Percentiles rank a stretch among this genome's conserved stretches.
These are phyloP conservation scores for Trametes gibbosa DNA, from an alignment of 768 basidiomycete genomes.

Conservation along the genomic window DNA sequence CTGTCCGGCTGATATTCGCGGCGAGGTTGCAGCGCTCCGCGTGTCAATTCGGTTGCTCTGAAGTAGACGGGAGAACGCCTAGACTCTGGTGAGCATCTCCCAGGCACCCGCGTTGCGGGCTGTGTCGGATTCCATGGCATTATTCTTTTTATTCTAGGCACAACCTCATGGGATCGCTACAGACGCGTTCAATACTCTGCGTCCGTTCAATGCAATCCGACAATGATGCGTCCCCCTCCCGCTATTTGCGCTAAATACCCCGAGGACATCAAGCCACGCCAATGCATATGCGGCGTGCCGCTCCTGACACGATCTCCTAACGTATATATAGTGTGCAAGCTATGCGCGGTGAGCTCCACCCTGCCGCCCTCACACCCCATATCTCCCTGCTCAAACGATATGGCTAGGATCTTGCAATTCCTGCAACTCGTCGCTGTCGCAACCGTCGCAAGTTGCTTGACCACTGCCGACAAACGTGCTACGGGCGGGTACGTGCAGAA, in stretches of 20 bases:
- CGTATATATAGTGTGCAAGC: background rate
- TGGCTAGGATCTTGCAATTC: slow-evolving; percentile 7
- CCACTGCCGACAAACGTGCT: slow-evolving; percentile 28
- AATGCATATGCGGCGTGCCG: background rate
- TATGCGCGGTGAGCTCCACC: background rate
- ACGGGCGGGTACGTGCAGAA: slow-evolving; percentile 54
- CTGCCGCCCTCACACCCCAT: background rate
- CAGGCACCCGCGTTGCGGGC: background rate
- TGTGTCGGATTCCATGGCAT: background rate
- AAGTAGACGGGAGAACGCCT: background rate
- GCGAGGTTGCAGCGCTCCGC: slow-evolving; percentile 2
- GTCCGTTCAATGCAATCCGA: background rate
- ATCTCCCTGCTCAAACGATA: background rate
- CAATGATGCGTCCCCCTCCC: slow-evolving; percentile 7
- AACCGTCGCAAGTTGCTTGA: slow-evolving; percentile 13
- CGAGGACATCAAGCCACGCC: background rate
- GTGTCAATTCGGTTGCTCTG: background rate
- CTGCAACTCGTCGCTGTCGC: slow-evolving; percentile 15
- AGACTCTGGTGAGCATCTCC: background rate
- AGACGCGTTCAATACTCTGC: too few species aligned
- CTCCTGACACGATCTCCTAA: background rate
- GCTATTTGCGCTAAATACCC: background rate
- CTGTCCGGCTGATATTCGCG: background rate
- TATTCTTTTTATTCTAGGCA: background rate
- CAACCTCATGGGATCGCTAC: background rate